A percentile compares a stretch with the other conserved stretches of the same genome.
phyloP scores from a whole-genome alignment of 371 early-diverging fungal genomes.

The Chytridiales sp. region DNA sequence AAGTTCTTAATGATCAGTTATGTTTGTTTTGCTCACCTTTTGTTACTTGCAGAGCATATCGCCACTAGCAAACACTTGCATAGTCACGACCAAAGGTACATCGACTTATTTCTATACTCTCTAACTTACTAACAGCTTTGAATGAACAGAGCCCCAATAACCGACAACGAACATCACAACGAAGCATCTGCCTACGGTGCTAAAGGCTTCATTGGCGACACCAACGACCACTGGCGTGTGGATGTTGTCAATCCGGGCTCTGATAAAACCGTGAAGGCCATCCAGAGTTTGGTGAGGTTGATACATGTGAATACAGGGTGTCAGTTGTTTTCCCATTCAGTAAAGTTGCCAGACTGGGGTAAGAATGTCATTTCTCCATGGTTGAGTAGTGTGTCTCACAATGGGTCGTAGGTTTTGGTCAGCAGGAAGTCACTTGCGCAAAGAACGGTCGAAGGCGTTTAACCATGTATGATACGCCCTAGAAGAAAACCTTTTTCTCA shows the following conservation, averaged over 20 bases:
- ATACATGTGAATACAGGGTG: slow-evolving; percentile 81
- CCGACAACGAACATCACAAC: slow-evolving; percentile 49
- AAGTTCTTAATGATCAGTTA: neutral
- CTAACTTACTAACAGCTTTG: slow-evolving; percentile 47
- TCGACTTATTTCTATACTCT: slow-evolving; percentile 62
- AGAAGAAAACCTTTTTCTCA: neutral
- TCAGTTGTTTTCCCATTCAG: slow-evolving; percentile 70
- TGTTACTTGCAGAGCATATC: slow-evolving; percentile 62
- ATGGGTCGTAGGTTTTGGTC: slow-evolving; percentile 54
- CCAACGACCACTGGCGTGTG: slow-evolving; percentile 88
- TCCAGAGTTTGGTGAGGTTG: slow-evolving; percentile 84
- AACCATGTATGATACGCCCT: slow-evolving; percentile 56
- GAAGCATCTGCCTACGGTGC: slow-evolving; percentile 50
- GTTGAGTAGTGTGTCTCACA: too few relatives aligned
- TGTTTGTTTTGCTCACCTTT: neutral
- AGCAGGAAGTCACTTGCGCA: slow-evolving; percentile 93
- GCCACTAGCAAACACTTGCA: slow-evolving; percentile 69
- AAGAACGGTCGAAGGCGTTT: slow-evolving; percentile 80
- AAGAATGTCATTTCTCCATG: too few relatives aligned
- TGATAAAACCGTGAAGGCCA: slow-evolving; percentile 52
- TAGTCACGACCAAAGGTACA: slow-evolving; percentile 85
- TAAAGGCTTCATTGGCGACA: slow-evolving; percentile 59
- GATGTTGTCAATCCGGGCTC: neutral
- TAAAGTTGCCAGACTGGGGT: slow-evolving; percentile 93
- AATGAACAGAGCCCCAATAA: slow-evolving; percentile 68